Evolutionary conservation across 352 stramenopile species (phyloP), one percentile per base, ranked within the genome.

Genomic region (Globisporangium acanthophoron): DNA sequence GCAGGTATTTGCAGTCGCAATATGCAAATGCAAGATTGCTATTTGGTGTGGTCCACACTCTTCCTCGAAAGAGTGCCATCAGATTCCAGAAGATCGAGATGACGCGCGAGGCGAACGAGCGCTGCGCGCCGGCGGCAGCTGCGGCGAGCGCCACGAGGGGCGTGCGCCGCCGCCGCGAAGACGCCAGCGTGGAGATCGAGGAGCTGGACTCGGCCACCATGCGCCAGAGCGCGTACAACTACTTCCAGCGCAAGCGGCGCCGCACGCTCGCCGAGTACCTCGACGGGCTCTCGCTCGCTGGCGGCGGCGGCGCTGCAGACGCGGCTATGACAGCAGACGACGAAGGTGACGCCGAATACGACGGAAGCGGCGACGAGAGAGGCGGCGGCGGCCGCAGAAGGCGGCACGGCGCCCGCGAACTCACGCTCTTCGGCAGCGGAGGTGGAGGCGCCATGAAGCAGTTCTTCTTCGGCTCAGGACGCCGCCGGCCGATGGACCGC

Each of bases 211-310:
- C 80, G 40, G 64, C 76, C 41, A 80, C 80, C 1, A 88, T 90
- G 78, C 76, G 78, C 5, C 80, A 87, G 56, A 83, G 62, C 56
- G 73, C 77, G 46, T 87, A 87, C 66, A 88, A 86, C 56, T 87
- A 82, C 67, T 87, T 88, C 44, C 74, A 88, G 47, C 76, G 70
- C 41, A 90, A 90, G 64, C 71, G 78, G 0, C 76, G 86, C 51
- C 74, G 76, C 20, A 90, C 80, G 50, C 70, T 90, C 45, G 72
- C 78, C 1, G 80, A 90, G 31, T 76, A 77, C 29, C 64, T 90
- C 43, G 80, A 88, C 37, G 62, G 71, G 18, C 50, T 88, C 45
- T 82, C 68, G 64, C 67, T 88, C 13, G 56, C 41, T n/a, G 55
- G 33, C 15, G 5, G 13, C 0, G 13, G 1, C 37, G 37, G 12